Base-by-base conservation (phyloP, 176 grass and related monocot genomes). In the Guadua angustifolia region DNA sequence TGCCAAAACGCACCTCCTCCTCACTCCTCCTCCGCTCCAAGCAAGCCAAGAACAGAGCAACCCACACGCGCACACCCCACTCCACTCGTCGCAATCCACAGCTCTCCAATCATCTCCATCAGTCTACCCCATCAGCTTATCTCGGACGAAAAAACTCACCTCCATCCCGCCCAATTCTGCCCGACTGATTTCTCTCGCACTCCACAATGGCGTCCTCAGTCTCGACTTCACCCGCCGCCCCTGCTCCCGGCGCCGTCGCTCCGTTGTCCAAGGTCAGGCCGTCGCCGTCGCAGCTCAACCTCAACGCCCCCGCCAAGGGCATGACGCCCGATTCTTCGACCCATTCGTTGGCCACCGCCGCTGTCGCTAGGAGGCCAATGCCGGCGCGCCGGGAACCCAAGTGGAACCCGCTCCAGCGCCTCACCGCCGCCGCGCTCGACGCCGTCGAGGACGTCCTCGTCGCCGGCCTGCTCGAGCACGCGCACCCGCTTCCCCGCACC, bases 371-470 rank as follows among this genome's bases (percentile, higher is more conserved):
- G 44, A 66, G 21, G 21, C 52, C 77, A 75, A 86, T 88, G 89
- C 82, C 75, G 57, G 24, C 71, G 7, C 76, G 2, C 22, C 26
- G 39, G 12, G 40, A 14, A 25, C 58, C 42, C 1, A 73, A 67
- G 42, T 90, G 83, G 96, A 98, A 95, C 78, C 76, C 85, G 18
- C 9, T 98, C 60, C 96, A 95, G 85, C 58, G 19, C 1, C 11
- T 88, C 9, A 88, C 81, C 4, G 96, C 93, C 7, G 82, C 87
- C 9, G 88, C 80, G 22, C 64, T 98, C 1, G 90, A 98, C 81
- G 68, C 67, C 0, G 43, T 95, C 16, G 96, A 98, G 82, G 83
- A 89, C 16, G 3, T 9, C 1, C 49, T 98, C 7, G 81, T 95
- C 8, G 60, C 43, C 0, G 77, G 80, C 11, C 14, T 95, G 8